A percentile compares a stretch with the other conserved stretches of the same genome.
Evolutionary conservation across 2,329 filamentous ascomycete genomes (phyloP).

Genomic region (Neonectria sp.): DNA sequence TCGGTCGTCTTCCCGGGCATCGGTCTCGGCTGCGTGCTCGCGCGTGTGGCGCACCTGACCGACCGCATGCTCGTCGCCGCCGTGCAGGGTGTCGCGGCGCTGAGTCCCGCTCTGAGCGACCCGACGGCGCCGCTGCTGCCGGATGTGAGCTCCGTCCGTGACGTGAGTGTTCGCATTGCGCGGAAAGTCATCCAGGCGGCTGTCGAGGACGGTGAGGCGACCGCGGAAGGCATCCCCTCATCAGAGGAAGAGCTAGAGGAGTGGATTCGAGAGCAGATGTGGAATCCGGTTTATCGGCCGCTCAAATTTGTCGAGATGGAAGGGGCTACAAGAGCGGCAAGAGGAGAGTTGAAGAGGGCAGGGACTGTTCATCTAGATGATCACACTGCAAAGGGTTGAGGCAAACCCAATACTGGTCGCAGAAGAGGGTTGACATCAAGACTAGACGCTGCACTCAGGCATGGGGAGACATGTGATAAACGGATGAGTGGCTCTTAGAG

Average conservation of each 20-base stretch:
- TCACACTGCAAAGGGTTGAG: conserved; percentile 23
- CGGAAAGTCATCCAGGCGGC: conserved; percentile 81
- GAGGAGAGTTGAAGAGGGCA: conserved; percentile 50
- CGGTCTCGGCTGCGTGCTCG: conserved; percentile 83
- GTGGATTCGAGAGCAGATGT: conserved; percentile 87
- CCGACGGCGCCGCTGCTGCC: conserved; percentile 78
- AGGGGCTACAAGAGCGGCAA: conserved; percentile 70
- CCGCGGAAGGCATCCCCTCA: conserved; percentile 75
- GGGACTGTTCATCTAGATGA: conserved; percentile 47
- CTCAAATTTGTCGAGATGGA: conserved; percentile 69
- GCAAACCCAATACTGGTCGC: background rate
- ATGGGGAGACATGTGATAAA: background rate
- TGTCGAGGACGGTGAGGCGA: conserved; percentile 77
- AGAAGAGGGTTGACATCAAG: background rate
- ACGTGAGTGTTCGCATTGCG: conserved; percentile 85
- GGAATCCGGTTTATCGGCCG: conserved; percentile 78
- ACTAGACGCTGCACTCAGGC: background rate
- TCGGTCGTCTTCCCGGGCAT: conserved; percentile 89
- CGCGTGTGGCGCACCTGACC: conserved; percentile 75
- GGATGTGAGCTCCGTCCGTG: conserved; percentile 80
- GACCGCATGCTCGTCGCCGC: conserved; percentile 88
- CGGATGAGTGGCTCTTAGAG: background rate
- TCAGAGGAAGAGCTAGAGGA: conserved; percentile 70
- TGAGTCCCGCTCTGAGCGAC: conserved; percentile 79
- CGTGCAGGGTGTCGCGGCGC: conserved; percentile 78